A percentile compares a stretch with the other conserved stretches of the same genome.
Conservation (phyloP, 495 filamentous ascomycete species). For the Lophium mytilinum region DNA sequence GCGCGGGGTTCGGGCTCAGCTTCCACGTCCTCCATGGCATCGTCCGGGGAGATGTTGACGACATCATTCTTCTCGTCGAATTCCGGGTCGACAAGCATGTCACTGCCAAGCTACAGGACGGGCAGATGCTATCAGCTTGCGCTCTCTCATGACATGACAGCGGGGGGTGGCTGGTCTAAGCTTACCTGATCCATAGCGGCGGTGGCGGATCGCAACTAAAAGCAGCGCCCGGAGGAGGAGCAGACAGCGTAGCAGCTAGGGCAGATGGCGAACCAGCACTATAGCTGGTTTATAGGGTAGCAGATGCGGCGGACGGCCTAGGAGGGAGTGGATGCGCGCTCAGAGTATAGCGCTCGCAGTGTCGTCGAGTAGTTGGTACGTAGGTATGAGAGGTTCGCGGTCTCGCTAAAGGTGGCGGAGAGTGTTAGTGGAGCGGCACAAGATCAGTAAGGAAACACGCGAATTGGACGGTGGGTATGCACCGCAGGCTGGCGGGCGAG, state of each 20-base stretch:
- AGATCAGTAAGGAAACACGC: too few relatives aligned
- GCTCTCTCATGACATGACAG: background rate
- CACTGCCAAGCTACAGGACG: slow-evolving; percentile 40
- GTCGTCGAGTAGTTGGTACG: too few relatives aligned
- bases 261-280: too few relatives aligned
- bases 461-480: too few relatives aligned
- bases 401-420: slow-evolving; percentile 21
- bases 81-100: slow-evolving; percentile 47
- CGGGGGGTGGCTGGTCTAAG: background rate
- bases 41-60: slow-evolving; percentile 72
- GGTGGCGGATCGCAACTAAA: slow-evolving; percentile 9
- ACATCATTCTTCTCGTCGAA: slow-evolving; percentile 73
- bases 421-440: too few relatives aligned
- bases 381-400: background rate
- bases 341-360: too few relatives aligned
- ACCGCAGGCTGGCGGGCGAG: too few relatives aligned
- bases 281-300: too few relatives aligned
- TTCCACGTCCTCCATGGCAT: slow-evolving; percentile 40
- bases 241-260: background rate
- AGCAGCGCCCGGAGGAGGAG: background rate
- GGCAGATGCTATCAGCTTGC: background rate
- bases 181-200: slow-evolving; percentile 32
- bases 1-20: slow-evolving; percentile 47
- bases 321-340: too few relatives aligned
- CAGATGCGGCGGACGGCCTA: too few relatives aligned